Evolutionary conservation across 2,329 filamentous ascomycete genomes (phyloP).

Genomic region (Aspergillus vadensis): DNA sequence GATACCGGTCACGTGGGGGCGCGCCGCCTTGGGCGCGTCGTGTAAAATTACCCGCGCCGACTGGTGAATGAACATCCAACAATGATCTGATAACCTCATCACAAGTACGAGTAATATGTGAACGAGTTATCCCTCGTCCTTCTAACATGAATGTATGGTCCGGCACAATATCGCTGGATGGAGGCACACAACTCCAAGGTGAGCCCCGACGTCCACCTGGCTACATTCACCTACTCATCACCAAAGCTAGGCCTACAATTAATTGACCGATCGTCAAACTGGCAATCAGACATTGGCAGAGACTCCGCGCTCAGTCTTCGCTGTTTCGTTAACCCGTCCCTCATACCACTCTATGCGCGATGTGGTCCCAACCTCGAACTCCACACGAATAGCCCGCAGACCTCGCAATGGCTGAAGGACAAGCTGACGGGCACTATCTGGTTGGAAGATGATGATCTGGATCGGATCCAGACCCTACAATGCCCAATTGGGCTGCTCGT

Average conservation of each 20-base stretch:
- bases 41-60: constrained; percentile 8
- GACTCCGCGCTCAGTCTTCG: constrained; percentile 35
- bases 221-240: constrained; percentile 8
- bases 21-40: constrained; percentile 6
- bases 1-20: neutral
- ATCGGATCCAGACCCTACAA: constrained; percentile 33
- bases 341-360: constrained; percentile 45
- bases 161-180: constrained; percentile 34
- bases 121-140: constrained; percentile 2
- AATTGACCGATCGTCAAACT: constrained; percentile 35
- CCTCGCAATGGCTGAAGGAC: constrained; percentile 42
- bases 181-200: constrained; percentile 35
- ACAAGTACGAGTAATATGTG: constrained; percentile 15
- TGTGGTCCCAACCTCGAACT: constrained; percentile 44
- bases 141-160: constrained; percentile 43
- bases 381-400: constrained; percentile 34
- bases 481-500: constrained; percentile 45
- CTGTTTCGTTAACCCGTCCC: constrained; percentile 43
- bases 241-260: constrained; percentile 38
- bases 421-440: constrained; percentile 40
- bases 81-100: neutral
- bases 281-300: constrained; percentile 38
- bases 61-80: neutral
- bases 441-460: constrained; percentile 37
- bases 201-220: constrained; percentile 17